A percentile compares a stretch with the other conserved stretches of the same genome.
Conservation (phyloP, 2,329 filamentous ascomycete species). For the Talaromyces sp. region DNA sequence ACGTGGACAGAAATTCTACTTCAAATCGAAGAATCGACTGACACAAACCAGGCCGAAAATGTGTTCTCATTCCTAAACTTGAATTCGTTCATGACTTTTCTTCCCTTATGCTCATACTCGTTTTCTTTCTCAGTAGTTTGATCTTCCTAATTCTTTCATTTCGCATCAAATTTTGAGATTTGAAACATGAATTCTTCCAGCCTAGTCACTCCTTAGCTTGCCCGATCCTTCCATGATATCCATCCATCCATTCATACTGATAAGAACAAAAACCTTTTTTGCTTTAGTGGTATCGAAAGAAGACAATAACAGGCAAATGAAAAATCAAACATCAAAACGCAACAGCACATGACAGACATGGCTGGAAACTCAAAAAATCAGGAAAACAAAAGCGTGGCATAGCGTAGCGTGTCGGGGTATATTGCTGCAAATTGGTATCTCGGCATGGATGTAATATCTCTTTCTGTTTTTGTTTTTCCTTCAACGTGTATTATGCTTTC, state of each 20-base stretch:
- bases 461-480: constrained; percentile 26
- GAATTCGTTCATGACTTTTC: constrained; percentile 5
- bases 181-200: background rate
- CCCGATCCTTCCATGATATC: constrained; percentile 5
- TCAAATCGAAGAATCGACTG: background rate
- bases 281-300: constrained; percentile 33
- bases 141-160: background rate
- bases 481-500: constrained; percentile 47
- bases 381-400: constrained; percentile 27
- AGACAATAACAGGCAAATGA: constrained; percentile 21
- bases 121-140: background rate
- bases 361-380: constrained; percentile 25
- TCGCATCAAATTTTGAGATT: background rate
- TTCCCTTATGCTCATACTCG: background rate
- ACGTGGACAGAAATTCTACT: too few species aligned
- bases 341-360: constrained; percentile 20
- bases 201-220: constrained; percentile 4
- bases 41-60: constrained; percentile 11
- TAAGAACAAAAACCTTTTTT: constrained; percentile 15
- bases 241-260: constrained; percentile 13
- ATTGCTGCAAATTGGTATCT: constrained; percentile 45
- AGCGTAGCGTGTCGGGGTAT: constrained; percentile 41
- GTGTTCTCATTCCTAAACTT: constrained; percentile 3
- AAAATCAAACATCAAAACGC: constrained; percentile 41
- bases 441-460: constrained; percentile 16